Evolutionary conservation across 192 early-diverging fungal genomes (phyloP).

Genomic region (Podila clonocystis): DNA sequence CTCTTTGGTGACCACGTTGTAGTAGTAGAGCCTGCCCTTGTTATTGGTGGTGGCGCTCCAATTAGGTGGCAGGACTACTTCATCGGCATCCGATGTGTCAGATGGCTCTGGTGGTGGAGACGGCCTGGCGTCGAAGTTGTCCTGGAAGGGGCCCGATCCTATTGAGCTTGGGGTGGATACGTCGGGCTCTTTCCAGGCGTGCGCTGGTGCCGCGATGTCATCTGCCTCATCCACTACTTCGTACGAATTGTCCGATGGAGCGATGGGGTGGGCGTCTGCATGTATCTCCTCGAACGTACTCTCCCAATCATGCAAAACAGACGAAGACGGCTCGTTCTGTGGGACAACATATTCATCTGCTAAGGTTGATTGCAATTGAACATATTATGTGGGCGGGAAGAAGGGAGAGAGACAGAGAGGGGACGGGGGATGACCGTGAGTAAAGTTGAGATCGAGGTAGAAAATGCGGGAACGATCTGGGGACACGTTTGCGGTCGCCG

Average conservation of each 20-base stretch:
- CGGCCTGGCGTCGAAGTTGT: neutral
- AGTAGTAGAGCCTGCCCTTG: conserved; percentile 35
- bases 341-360: neutral
- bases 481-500: no score
- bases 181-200: neutral
- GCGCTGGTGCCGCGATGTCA: neutral
- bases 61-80: conserved; percentile 29
- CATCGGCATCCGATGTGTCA: conserved; percentile 13
- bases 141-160: neutral
- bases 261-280: neutral
- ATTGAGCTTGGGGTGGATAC: neutral
- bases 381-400: no score
- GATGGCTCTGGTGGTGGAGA: conserved; percentile 40
- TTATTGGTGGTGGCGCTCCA: conserved; percentile 51
- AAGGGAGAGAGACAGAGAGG: no score
- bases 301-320: neutral
- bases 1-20: conserved; percentile 40
- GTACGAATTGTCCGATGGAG: neutral
- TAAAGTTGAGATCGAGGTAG: no score
- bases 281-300: neutral
- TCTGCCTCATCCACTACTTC: neutral
- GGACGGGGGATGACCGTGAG: no score
- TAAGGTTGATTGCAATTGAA: no score
- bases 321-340: neutral
- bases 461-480: no score